A percentile compares a stretch with the other conserved stretches of the same genome.
Evolutionary conservation across 805 yeast species (phyloP).

Genomic region (Candida montana): DNA sequence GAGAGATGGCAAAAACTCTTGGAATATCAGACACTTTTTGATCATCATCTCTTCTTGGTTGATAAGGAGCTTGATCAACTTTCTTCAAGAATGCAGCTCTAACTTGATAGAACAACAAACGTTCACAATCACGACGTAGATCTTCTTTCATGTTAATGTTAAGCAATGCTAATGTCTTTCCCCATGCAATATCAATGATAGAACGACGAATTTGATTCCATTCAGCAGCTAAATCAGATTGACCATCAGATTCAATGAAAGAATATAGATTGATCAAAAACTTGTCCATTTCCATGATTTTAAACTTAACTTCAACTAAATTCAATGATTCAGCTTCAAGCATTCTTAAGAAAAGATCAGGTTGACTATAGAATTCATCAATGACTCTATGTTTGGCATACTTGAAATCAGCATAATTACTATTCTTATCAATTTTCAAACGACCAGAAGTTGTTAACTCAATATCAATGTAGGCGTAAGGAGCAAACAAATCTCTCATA

Average conservation of each 20-base stretch:
- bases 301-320: conserved; percentile 58
- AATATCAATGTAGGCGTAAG: conserved; percentile 64
- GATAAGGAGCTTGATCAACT: conserved; percentile 90
- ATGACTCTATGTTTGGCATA: conserved; percentile 82
- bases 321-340: conserved; percentile 84
- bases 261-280: conserved; percentile 42
- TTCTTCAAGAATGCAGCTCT: conserved; percentile 64
- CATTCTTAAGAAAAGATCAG: conserved; percentile 85
- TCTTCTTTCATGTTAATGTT: conserved; percentile 78
- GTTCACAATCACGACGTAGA: conserved; percentile 69
- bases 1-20: conserved; percentile 71
- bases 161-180: conserved; percentile 60
- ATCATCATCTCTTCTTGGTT: conserved; percentile 59
- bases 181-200: conserved; percentile 62
- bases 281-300: conserved; percentile 33
- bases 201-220: conserved; percentile 79
- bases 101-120: conserved; percentile 60
- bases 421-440: conserved; percentile 68
- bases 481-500: conserved; percentile 56
- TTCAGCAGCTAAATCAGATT: conserved; percentile 64
- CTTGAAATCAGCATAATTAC: conserved; percentile 84
- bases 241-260: conserved; percentile 69
- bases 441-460: conserved; percentile 80
- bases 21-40: conserved; percentile 74
- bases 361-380: conserved; percentile 64